phyloP scores from a whole-genome alignment of 1,284 basidiomycete species.

The Hemileia vastatrix region DNA sequence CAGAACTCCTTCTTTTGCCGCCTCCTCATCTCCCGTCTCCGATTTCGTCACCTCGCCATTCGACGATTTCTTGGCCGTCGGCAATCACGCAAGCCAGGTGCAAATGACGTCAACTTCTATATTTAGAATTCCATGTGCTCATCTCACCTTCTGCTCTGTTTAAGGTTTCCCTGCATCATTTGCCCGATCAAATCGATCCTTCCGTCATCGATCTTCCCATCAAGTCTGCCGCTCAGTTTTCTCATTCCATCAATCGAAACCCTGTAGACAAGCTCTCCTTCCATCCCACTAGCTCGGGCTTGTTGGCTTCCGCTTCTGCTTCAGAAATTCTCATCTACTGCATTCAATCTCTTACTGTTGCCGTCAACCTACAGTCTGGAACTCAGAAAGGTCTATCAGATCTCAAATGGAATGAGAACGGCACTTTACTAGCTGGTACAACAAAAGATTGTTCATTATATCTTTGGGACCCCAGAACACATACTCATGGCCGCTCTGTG shows the following conservation, averaged over 20 bases:
- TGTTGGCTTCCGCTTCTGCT: slow-evolving; percentile 38
- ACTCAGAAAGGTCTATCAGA: slow-evolving; percentile 40
- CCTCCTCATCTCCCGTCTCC: slow-evolving; percentile 25
- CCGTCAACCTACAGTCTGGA: too few relatives aligned
- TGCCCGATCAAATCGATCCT: slow-evolving; percentile 2
- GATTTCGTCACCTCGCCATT: slow-evolving; percentile 30
- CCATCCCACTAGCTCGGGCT: slow-evolving; percentile 45
- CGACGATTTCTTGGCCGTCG: slow-evolving; percentile 30
- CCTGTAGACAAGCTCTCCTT: slow-evolving; percentile 42
- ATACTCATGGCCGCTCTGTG: slow-evolving; percentile 26
- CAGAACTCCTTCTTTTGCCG: slow-evolving; percentile 24
- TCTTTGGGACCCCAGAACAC: slow-evolving; percentile 11
- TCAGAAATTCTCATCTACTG: too few relatives aligned
- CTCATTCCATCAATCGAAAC: slow-evolving; percentile 15
- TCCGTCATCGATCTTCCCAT: neutral
- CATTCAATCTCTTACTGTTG: too few relatives aligned
- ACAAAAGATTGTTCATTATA: slow-evolving; percentile 21
- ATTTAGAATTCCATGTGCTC: too few relatives aligned
- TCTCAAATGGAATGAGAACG: slow-evolving; percentile 25
- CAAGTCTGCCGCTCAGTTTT: neutral
- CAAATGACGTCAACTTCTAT: too few relatives aligned
- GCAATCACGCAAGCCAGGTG: slow-evolving; percentile 28
- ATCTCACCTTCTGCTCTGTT: neutral
- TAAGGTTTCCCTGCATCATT: slow-evolving; percentile 16
- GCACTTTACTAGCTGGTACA: slow-evolving; percentile 15